Percentiles rank a stretch among this genome's conserved stretches.
Evolutionary conservation across 139 green algal species (phyloP).

Genomic region (Chlorella vulgaris): DNA sequence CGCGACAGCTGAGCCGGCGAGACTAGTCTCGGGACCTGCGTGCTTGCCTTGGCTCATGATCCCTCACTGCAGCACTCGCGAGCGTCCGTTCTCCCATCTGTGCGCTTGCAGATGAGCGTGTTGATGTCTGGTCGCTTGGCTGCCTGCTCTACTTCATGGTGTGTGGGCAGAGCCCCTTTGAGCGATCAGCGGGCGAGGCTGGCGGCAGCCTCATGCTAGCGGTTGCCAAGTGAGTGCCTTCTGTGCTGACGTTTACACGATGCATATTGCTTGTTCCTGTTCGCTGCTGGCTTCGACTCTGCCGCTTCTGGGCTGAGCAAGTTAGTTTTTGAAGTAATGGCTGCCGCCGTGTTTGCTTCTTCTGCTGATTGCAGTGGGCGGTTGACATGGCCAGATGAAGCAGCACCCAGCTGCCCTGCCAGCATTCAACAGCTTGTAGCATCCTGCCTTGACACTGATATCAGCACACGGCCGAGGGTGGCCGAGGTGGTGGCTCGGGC

Average conservation of each 20-base stretch:
- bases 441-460: constrained; percentile 49
- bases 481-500: constrained; percentile 17
- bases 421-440: constrained; percentile 43
- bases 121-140: constrained; percentile 90
- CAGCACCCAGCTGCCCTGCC: constrained; percentile 40
- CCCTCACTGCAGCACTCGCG: too few species aligned
- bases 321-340: too few species aligned
- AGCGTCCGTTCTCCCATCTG: too few species aligned
- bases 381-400: constrained; percentile 44
- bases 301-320: too few species aligned
- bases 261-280: too few species aligned
- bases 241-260: too few species aligned
- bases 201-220: constrained; percentile 85
- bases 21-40: too few species aligned
- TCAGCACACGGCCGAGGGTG: constrained; percentile 31
- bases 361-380: constrained; percentile 45
- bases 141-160: constrained; percentile 84
- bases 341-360: too few species aligned
- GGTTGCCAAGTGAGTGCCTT: constrained; percentile 73
- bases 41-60: too few species aligned
- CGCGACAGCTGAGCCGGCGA: neutral
- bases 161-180: constrained; percentile 83
- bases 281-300: too few species aligned
- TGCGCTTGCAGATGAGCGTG: constrained; percentile 45
- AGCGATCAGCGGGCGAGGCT: constrained; percentile 69